These are phyloP conservation scores for Phalaenopsis hybrid DNA, from an alignment of 116 monocot genomes.

Conservation along the genomic window DNA sequence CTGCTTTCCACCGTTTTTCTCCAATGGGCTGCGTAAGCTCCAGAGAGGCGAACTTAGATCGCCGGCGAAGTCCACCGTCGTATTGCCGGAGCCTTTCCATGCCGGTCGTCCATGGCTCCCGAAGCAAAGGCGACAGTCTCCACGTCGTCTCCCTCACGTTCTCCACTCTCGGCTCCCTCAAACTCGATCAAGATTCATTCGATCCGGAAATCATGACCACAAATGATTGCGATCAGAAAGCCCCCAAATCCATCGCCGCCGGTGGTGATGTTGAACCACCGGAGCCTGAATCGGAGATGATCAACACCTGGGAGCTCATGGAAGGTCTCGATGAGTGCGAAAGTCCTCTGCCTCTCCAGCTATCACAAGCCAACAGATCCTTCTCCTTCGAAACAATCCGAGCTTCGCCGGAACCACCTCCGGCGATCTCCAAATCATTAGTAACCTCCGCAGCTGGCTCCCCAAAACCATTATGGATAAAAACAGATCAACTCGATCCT, in stretches of 20 bases:
- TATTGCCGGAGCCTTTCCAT: constrained; percentile 15
- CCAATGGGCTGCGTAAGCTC: constrained; percentile 21
- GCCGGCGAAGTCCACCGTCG: constrained; percentile 1
- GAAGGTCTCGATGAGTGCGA: constrained; percentile 38
- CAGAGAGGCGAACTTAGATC: constrained; percentile 1
- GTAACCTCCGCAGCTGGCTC: constrained; percentile 9
- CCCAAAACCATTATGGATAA: constrained; percentile 11
- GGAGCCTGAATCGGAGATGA: constrained; percentile 47
- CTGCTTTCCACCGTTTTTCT: not conserved
- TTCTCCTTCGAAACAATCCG: constrained; percentile 22
- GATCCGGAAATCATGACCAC: constrained; percentile 6
- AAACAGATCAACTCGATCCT: constrained; percentile 15
- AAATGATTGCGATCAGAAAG: not conserved
- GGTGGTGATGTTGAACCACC: not conserved
- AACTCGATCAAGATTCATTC: not conserved
- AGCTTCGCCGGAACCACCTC: not conserved
- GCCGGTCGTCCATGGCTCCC: constrained; percentile 6
- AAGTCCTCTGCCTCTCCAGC: not conserved
- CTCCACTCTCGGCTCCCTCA: constrained; percentile 16
- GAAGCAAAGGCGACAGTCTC: not conserved
- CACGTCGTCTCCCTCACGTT: constrained; percentile 13
- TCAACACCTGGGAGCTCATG: constrained; percentile 60
- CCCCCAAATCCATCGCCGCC: not conserved
- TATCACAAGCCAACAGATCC: constrained; percentile 6
- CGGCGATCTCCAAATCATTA: constrained; percentile 12